phyloP scores from a whole-genome alignment of 345 rosid species.

The Dipteronia dyeriana region DNA sequence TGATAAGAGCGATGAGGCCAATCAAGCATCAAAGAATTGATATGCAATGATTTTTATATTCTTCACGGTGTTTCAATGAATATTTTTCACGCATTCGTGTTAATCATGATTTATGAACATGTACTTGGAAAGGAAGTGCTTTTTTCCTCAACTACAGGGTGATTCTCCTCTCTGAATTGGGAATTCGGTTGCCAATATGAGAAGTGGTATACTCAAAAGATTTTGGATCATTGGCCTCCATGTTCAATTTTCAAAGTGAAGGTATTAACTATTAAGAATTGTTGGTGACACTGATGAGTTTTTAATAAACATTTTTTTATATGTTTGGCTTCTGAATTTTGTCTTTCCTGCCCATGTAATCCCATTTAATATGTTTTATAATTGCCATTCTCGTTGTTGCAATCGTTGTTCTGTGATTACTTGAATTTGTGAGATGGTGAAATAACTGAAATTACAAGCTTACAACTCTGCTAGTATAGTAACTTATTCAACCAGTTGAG shows the following conservation, averaged over 20 bases:
- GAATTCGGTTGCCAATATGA: slow-evolving; percentile 18
- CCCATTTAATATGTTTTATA: neutral
- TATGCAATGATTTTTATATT: neutral
- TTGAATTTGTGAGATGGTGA: neutral
- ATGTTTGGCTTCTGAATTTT: neutral
- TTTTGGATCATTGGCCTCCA: slow-evolving; percentile 19
- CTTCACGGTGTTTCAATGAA: slow-evolving; percentile 7
- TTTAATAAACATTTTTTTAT: neutral
- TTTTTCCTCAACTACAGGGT: slow-evolving; percentile 12
- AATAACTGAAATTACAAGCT: too few relatives aligned
- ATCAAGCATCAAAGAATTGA: slow-evolving; percentile 27
- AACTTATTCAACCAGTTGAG: too few relatives aligned
- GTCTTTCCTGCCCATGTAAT: neutral
- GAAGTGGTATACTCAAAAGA: slow-evolving; percentile 21
- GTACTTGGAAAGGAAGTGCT: slow-evolving; percentile 8
- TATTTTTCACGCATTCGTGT: neutral
- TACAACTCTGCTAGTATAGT: neutral
- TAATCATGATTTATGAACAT: neutral
- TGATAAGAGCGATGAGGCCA: slow-evolving; percentile 23
- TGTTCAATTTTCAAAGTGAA: neutral
- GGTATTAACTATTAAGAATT: slow-evolving; percentile 1
- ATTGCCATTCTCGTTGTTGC: neutral
- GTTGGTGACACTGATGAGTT: slow-evolving; percentile 9
- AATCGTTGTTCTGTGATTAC: too few relatives aligned
- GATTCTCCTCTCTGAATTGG: slow-evolving; percentile 12